These are phyloP conservation scores for Zalaria obscura DNA, from an alignment of 2,329 filamentous ascomycete species.

Conservation along the genomic window DNA sequence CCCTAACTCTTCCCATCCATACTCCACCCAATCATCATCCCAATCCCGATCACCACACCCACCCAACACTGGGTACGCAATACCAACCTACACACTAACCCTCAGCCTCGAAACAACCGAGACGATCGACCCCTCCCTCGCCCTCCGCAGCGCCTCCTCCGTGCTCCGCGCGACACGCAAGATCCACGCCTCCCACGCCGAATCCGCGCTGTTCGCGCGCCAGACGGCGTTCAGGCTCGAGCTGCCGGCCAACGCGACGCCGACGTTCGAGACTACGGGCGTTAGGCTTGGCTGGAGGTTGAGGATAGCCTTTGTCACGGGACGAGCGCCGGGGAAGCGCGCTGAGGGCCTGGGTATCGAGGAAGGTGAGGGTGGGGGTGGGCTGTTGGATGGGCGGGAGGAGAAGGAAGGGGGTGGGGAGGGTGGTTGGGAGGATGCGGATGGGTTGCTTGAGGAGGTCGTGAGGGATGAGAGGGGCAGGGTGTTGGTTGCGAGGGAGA, in stretches of 20 bases:
- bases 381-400: constrained; percentile 9
- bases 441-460: constrained; percentile 18
- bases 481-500: constrained; percentile 18
- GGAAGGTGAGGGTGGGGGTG: constrained; percentile 48
- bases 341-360: constrained; percentile 8
- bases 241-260: constrained; percentile 71
- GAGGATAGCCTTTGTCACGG: constrained; percentile 82
- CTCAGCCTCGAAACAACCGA: constrained; percentile 77
- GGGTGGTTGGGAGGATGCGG: constrained; percentile 77
- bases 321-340: constrained; percentile 29
- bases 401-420: constrained; percentile 48
- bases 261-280: constrained; percentile 83
- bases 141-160: constrained; percentile 71
- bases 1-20: neutral
- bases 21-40: too few species aligned
- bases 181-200: constrained; percentile 62
- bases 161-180: constrained; percentile 78
- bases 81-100: constrained; percentile 76
- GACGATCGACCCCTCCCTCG: constrained; percentile 64
- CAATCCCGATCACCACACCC: too few species aligned
- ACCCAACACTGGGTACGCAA: constrained; percentile 11
- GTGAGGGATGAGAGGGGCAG: constrained; percentile 20
- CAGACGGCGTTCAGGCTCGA: constrained; percentile 69
- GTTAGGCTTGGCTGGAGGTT: constrained; percentile 81
- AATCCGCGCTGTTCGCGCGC: constrained; percentile 69